Evolutionary conservation across 352 stramenopile genomes (phyloP).

Genomic region (Pythium aphanidermatum): DNA sequence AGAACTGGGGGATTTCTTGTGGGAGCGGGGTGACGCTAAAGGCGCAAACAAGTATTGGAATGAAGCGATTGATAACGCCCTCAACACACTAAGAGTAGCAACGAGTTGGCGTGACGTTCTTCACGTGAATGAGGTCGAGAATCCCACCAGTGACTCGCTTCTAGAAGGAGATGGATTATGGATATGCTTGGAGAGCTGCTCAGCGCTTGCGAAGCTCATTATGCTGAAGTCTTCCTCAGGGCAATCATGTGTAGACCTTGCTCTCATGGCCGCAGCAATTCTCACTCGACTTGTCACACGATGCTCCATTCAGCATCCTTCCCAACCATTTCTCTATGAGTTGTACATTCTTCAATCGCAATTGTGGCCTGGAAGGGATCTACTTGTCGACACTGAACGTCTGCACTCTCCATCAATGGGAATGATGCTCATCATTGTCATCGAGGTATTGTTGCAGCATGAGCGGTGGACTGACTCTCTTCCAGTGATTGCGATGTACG

Average conservation of each 20-base stretch:
- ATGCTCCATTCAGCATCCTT: conserved; percentile 56
- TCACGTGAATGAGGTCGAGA: conserved; percentile 10
- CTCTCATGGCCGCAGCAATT: conserved; percentile 53
- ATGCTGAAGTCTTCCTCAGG: conserved; percentile 30
- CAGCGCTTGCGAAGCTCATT: conserved; percentile 47
- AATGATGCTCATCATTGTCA: conserved; percentile 34
- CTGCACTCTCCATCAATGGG: conserved; percentile 29
- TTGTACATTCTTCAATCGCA: conserved; percentile 42
- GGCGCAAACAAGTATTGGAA: conserved; percentile 59
- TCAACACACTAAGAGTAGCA: conserved; percentile 41
- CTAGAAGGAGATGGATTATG: conserved; percentile 56
- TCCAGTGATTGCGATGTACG: conserved; percentile 51
- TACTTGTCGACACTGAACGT: conserved; percentile 37
- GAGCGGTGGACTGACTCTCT: conserved; percentile 37
- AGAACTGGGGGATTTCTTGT: conserved; percentile 70
- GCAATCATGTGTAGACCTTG: conserved; percentile 48
- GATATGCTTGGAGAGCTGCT: conserved; percentile 44
- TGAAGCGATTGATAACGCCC: conserved; percentile 69
- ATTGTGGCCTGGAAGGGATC: conserved; percentile 51
- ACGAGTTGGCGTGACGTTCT: conserved; percentile 48
- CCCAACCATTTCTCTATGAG: conserved; percentile 49
- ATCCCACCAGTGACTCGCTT: conserved; percentile 2
- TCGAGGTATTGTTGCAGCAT: conserved; percentile 50
- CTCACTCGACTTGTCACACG: conserved; percentile 47
- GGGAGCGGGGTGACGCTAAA: conserved; percentile 31